phyloP scores from a whole-genome alignment of 768 basidiomycete genomes.

The Porphyrellus cyaneotinctus region DNA sequence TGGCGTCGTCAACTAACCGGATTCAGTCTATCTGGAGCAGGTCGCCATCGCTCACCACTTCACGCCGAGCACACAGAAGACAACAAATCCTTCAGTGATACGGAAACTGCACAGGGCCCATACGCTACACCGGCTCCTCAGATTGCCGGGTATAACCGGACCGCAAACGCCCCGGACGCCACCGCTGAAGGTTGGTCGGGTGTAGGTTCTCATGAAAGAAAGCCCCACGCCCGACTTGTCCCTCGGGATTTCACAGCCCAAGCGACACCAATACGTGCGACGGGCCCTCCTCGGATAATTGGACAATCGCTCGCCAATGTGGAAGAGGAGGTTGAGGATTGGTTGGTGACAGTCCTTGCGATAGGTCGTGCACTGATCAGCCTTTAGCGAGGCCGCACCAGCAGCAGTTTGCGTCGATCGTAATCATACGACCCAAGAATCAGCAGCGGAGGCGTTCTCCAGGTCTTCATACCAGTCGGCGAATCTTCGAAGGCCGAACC shows the following conservation, averaged over 20 bases:
- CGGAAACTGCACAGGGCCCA: neutral
- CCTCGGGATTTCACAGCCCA: neutral
- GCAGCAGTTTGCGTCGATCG: neutral
- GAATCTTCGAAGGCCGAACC: neutral
- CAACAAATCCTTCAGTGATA: neutral
- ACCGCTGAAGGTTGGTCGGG: neutral
- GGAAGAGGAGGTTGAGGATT: neutral
- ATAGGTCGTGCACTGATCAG: neutral
- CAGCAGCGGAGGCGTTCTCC: neutral
- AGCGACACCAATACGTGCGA: neutral
- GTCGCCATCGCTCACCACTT: neutral
- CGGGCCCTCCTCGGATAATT: neutral
- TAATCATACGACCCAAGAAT: neutral
- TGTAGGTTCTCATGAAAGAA: conserved; percentile 10
- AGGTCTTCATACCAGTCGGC: neutral
- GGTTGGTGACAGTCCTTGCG: conserved; percentile 9
- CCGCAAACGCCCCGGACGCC: neutral
- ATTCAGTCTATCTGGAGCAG: neutral
- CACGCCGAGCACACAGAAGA: neutral
- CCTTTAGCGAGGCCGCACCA: conserved; percentile 2
- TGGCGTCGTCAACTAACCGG: conserved; percentile 1
- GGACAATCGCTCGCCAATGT: neutral
- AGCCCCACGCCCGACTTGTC: conserved; percentile 2
- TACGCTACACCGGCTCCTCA: neutral
- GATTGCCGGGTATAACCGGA: neutral